A percentile compares a stretch with the other conserved stretches of the same genome.
Evolutionary conservation across 257 asterid genomes (phyloP).

Genomic region (Cordia subcordata): DNA sequence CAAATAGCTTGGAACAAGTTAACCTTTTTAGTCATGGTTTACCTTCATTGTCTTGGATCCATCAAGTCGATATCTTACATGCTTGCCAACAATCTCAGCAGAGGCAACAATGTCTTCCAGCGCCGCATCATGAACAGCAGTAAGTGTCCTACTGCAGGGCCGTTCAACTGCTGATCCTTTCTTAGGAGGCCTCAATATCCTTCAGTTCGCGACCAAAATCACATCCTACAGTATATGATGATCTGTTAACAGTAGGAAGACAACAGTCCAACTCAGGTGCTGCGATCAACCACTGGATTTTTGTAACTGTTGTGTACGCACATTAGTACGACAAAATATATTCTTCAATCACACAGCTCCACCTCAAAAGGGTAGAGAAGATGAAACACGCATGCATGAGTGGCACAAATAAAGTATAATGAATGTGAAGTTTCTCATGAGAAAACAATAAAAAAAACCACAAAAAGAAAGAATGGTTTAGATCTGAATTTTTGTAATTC

Average conservation of each 20-base stretch:
- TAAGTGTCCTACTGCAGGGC: constrained; percentile 77
- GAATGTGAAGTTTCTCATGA: no score
- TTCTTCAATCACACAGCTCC: no score
- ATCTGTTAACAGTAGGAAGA: not conserved
- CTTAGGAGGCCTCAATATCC: constrained; percentile 84
- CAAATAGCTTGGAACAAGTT: no score
- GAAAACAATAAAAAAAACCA: not conserved
- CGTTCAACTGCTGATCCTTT: constrained; percentile 83
- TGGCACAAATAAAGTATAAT: no score
- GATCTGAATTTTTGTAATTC: no score
- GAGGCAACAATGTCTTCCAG: constrained; percentile 81
- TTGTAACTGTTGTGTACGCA: no score
- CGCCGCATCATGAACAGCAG: constrained; percentile 76
- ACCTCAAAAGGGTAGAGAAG: no score
- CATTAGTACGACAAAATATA: no score
- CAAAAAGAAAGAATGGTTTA: not conserved
- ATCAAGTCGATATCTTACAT: constrained; percentile 55
- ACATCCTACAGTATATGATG: constrained; percentile 47
- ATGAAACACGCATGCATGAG: no score
- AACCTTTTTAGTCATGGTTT: not conserved
- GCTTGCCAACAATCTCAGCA: constrained; percentile 81
- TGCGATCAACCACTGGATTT: no score
- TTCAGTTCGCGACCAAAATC: constrained; percentile 64
- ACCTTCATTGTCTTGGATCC: constrained; percentile 92
- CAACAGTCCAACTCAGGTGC: not conserved